Evolutionary conservation across 768 basidiomycete genomes (phyloP).

Genomic region (Tricholoma sp.): DNA sequence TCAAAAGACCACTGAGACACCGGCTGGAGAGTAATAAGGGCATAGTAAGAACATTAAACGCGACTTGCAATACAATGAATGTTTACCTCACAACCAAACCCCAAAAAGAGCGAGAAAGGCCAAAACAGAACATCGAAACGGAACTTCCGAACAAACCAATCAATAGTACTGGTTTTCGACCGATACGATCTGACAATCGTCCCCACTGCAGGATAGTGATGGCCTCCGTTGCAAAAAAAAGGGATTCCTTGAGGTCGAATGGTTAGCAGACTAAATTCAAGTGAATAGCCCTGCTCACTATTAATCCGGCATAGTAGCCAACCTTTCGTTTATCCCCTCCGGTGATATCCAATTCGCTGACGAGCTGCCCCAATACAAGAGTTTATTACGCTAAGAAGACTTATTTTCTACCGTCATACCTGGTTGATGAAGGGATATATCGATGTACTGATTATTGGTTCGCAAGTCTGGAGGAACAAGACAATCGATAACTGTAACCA

Average conservation of each 20-base stretch:
- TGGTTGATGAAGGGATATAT: slow-evolving; percentile 65
- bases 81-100: slow-evolving; percentile 48
- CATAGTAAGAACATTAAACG: neutral
- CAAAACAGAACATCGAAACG: slow-evolving; percentile 68
- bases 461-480: slow-evolving; percentile 44
- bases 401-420: slow-evolving; percentile 22
- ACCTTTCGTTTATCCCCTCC: slow-evolving; percentile 45
- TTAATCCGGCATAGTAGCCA: slow-evolving; percentile 53
- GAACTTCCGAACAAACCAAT: slow-evolving; percentile 59
- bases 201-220: slow-evolving; percentile 72
- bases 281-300: slow-evolving; percentile 22
- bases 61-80: neutral
- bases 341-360: slow-evolving; percentile 43
- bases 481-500: slow-evolving; percentile 46
- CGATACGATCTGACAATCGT: slow-evolving; percentile 63
- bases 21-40: slow-evolving; percentile 39
- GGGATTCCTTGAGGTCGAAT: slow-evolving; percentile 48
- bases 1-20: slow-evolving; percentile 61
- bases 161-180: slow-evolving; percentile 71
- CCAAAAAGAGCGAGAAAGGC: slow-evolving; percentile 65
- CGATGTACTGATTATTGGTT: slow-evolving; percentile 49
- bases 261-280: neutral
- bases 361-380: slow-evolving; percentile 27
- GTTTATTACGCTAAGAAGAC: neutral
- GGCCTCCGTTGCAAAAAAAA: slow-evolving; percentile 72